These are phyloP conservation scores for Thuja plicata DNA, from an alignment of 83 land plant species.

Conservation along the genomic window DNA sequence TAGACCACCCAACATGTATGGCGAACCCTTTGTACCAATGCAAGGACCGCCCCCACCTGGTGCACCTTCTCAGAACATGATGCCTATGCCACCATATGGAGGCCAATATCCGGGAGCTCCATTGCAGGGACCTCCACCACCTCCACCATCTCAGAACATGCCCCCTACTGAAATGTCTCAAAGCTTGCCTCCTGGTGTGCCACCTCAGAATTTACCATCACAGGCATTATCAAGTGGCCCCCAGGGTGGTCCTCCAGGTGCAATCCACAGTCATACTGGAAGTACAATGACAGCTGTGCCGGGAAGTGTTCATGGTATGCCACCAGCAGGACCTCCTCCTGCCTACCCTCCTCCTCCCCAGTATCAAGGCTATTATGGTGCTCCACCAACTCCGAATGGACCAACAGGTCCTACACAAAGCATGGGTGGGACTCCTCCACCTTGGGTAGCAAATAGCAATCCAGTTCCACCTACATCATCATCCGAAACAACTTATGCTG, in stretches of 20 bases:
- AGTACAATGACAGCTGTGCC: conserved; percentile 21
- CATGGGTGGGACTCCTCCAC: conserved; percentile 51
- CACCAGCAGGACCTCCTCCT: conserved; percentile 25
- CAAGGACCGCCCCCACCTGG: conserved; percentile 10
- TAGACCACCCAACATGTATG: conserved; percentile 10
- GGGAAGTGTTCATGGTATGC: conserved; percentile 17
- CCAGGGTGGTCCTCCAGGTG: conserved; percentile 16
- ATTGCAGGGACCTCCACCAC: not conserved
- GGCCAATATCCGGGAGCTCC: not conserved
- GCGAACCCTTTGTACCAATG: conserved; percentile 6
- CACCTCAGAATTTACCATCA: conserved; percentile 32
- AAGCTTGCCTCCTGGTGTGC: conserved; percentile 63
- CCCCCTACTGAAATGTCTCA: conserved; percentile 38
- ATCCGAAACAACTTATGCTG: conserved; percentile 49
- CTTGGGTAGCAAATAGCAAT: conserved; percentile 59
- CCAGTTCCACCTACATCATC: conserved; percentile 34
- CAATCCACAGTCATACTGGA: conserved; percentile 19
- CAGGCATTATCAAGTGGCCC: conserved; percentile 23
- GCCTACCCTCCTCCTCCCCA: conserved; percentile 34
- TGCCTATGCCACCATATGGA: conserved; percentile 11
- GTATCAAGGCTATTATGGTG: conserved; percentile 25
- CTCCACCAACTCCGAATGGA: conserved; percentile 37
- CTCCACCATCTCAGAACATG: conserved; percentile 17
- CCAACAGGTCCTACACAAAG: conserved; percentile 29
- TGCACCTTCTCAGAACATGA: conserved; percentile 7